Percentiles rank a stretch among this genome's conserved stretches.
Evolutionary conservation across 2,329 filamentous ascomycete genomes (phyloP).

Genomic region (Aureobasidium lini): DNA sequence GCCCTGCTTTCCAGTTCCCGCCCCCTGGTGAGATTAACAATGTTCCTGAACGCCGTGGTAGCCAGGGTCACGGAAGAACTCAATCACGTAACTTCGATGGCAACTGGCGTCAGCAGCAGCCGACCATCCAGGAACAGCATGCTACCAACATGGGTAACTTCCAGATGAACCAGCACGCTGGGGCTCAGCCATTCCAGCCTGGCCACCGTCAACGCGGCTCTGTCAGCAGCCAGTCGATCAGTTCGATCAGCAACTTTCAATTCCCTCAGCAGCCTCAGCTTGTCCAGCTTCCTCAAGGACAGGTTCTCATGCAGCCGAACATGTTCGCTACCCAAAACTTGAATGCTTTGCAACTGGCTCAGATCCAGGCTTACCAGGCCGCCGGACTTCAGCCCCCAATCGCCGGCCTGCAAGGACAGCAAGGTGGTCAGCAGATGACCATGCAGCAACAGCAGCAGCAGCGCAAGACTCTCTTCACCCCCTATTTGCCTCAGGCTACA

Average conservation of each 20-base stretch:
- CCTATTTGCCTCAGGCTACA: conserved; percentile 90
- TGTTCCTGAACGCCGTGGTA: conserved; percentile 70
- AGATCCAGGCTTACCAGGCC: conserved; percentile 86
- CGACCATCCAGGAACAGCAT: conserved; percentile 41
- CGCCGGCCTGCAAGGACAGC: conserved; percentile 55
- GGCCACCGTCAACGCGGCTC: conserved; percentile 82
- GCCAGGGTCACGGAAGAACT: conserved; percentile 70
- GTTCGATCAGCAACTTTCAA: conserved; percentile 77
- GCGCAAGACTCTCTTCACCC: conserved; percentile 96
- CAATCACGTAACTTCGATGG: conserved; percentile 92
- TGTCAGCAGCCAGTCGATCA: conserved; percentile 72
- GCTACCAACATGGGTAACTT: conserved; percentile 52
- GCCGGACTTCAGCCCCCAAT: conserved; percentile 66
- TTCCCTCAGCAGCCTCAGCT: conserved; percentile 82
- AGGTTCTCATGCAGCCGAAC: conserved; percentile 70
- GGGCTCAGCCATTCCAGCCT: conserved; percentile 73
- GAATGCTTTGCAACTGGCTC: conserved; percentile 79
- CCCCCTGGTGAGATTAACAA: conserved; percentile 44
- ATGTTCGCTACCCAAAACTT: conserved; percentile 81
- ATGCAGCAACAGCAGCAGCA: conserved; percentile 78
- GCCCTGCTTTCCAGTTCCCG: conserved; percentile 63
- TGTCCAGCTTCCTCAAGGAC: conserved; percentile 73
- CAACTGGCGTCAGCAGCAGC: conserved; percentile 86
- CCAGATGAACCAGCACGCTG: conserved; percentile 63
- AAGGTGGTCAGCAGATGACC: conserved; percentile 61